A percentile compares a stretch with the other conserved stretches of the same genome.
Evolutionary conservation across 305 asterid genomes (phyloP).

Genomic region (Salvia sclarea): DNA sequence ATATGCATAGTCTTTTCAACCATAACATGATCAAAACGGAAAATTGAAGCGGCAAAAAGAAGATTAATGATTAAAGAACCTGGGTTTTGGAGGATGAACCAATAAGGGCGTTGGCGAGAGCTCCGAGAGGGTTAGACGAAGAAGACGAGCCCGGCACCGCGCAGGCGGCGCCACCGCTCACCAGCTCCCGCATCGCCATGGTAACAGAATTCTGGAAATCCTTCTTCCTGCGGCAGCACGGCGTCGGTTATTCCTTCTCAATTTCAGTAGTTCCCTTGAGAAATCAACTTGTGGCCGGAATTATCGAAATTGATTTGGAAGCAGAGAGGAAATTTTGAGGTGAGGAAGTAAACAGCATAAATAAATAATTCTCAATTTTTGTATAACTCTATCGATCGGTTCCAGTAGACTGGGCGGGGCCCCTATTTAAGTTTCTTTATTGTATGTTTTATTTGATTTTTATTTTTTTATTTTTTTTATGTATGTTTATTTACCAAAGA

Average conservation of each 20-base stretch:
- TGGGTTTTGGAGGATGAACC: slow-evolving; percentile 95
- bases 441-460: background rate
- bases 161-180: slow-evolving; percentile 84
- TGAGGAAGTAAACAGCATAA: slow-evolving; percentile 18
- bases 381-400: background rate
- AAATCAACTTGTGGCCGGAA: background rate
- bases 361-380: background rate
- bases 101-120: slow-evolving; percentile 79
- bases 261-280: background rate
- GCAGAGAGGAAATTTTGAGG: background rate
- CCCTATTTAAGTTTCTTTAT: background rate
- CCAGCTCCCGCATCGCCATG: slow-evolving; percentile 96
- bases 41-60: slow-evolving; percentile 15
- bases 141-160: slow-evolving; percentile 86
- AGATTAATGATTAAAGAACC: slow-evolving; percentile 43
- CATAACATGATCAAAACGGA: slow-evolving; percentile 14
- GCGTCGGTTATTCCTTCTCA: background rate
- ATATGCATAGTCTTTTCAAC: background rate
- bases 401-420: background rate
- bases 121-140: slow-evolving; percentile 87
- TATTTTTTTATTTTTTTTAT: background rate
- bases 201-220: slow-evolving; percentile 18
- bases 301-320: slow-evolving; percentile 14
- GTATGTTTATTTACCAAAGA: too few relatives aligned
- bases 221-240: slow-evolving; percentile 25